phyloP scores from a whole-genome alignment of 2,329 filamentous ascomycete species.

The Phialemoniopsis sp. region DNA sequence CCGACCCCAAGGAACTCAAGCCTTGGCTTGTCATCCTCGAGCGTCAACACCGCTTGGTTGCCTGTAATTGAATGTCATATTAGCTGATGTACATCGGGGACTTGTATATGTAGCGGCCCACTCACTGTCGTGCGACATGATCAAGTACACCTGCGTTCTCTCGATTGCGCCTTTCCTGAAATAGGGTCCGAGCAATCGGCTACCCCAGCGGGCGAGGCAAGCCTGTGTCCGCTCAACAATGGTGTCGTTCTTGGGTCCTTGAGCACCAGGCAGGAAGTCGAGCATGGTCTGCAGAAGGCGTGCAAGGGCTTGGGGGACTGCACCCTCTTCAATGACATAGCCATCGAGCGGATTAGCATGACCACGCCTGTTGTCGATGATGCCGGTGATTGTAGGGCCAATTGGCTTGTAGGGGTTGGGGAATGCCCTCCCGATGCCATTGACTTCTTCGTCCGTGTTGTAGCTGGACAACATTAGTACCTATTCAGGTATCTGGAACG shows the following conservation, averaged over 20 bases:
- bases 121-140: constrained; percentile 63
- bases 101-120: constrained; percentile 1
- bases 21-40: constrained; percentile 55
- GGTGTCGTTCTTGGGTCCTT: constrained; percentile 28
- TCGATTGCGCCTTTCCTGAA: constrained; percentile 49
- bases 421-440: constrained; percentile 48
- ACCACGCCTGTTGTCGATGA: constrained; percentile 54
- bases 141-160: constrained; percentile 58
- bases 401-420: constrained; percentile 47
- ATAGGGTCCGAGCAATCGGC: constrained; percentile 56
- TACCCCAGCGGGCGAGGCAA: constrained; percentile 43
- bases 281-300: constrained; percentile 53
- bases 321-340: constrained; percentile 61
- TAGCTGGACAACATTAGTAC: constrained; percentile 35
- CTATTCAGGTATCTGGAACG: neutral
- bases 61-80: constrained; percentile 27
- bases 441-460: constrained; percentile 53
- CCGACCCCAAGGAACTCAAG: constrained; percentile 58
- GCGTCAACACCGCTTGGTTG: constrained; percentile 54
- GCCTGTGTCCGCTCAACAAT: constrained; percentile 38
- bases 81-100: constrained; percentile 6
- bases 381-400: constrained; percentile 59
- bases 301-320: constrained; percentile 53
- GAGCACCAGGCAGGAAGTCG: constrained; percentile 45
- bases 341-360: constrained; percentile 53